These are phyloP conservation scores for Aureobasidium lini DNA, from an alignment of 2,329 filamentous ascomycete species.

Conservation along the genomic window DNA sequence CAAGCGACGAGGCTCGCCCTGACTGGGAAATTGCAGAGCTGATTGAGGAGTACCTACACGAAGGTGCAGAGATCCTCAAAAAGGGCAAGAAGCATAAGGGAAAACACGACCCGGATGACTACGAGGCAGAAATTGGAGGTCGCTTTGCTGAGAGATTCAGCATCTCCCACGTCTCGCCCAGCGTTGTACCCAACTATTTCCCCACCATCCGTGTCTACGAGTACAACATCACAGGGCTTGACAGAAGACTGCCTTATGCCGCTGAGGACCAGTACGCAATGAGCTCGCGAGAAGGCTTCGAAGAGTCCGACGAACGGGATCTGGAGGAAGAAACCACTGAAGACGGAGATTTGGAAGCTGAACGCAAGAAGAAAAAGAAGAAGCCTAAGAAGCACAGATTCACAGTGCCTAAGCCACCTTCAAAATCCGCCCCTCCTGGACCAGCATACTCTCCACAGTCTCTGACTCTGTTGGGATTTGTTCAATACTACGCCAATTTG, in stretches of 20 bases:
- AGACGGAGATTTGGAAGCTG: constrained; percentile 23
- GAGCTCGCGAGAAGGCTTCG: constrained; percentile 1
- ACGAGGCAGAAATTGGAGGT: constrained; percentile 64
- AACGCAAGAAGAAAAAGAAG: constrained; percentile 44
- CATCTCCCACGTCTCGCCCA: constrained; percentile 71
- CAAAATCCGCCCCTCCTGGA: constrained; percentile 65
- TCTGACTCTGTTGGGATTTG: constrained; percentile 70
- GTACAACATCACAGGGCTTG: constrained; percentile 81
- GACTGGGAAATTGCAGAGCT: constrained; percentile 15
- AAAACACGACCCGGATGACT: constrained; percentile 44
- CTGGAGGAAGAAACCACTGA: background rate
- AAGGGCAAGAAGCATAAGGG: constrained; percentile 36
- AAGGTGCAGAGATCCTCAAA: constrained; percentile 20
- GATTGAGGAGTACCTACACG: constrained; percentile 18
- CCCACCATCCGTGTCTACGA: constrained; percentile 84
- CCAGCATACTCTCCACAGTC: constrained; percentile 85
- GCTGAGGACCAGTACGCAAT: background rate
- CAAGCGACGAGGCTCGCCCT: constrained; percentile 16
- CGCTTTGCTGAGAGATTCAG: constrained; percentile 80
- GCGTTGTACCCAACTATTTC: constrained; percentile 71
- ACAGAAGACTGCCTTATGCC: constrained; percentile 26
- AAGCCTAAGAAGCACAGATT: constrained; percentile 50
- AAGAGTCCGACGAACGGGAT: constrained; percentile 9
- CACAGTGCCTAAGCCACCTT: constrained; percentile 60
- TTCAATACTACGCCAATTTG: constrained; percentile 91